phyloP scores from a whole-genome alignment of 2,329 filamentous ascomycete genomes.

The Neospermospora avenae region DNA sequence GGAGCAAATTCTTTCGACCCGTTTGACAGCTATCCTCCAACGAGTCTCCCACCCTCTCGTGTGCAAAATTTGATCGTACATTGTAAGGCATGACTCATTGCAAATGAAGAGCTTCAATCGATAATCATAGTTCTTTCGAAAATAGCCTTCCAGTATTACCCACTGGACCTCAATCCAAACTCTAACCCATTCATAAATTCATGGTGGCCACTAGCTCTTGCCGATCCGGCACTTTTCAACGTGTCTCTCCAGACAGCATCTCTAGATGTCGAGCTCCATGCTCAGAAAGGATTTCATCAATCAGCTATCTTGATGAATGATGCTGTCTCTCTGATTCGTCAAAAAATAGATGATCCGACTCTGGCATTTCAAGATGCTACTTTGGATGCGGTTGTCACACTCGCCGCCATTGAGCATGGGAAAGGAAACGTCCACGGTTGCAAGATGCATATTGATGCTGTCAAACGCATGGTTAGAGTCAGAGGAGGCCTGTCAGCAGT shows the following conservation, averaged over 20 bases:
- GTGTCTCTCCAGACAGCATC: constrained; percentile 58
- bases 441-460: constrained; percentile 26
- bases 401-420: constrained; percentile 51
- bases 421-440: constrained; percentile 21
- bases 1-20: constrained; percentile 46
- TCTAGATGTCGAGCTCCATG: constrained; percentile 50
- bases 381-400: constrained; percentile 53
- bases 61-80: constrained; percentile 54
- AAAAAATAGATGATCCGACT: constrained; percentile 45
- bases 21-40: constrained; percentile 54
- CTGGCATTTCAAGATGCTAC: constrained; percentile 52
- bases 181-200: constrained; percentile 57
- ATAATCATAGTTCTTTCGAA: constrained; percentile 48
- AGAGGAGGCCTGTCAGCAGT: constrained; percentile 23
- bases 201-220: constrained; percentile 57
- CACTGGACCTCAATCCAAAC: constrained; percentile 47
- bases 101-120: constrained; percentile 16
- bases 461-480: constrained; percentile 24
- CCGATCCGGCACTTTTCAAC: constrained; percentile 55
- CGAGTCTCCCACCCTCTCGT: constrained; percentile 47
- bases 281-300: constrained; percentile 49
- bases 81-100: constrained; percentile 41
- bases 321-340: constrained; percentile 50
- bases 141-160: constrained; percentile 59
- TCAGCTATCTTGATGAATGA: constrained; percentile 57